phyloP scores from a whole-genome alignment of 2,329 filamentous ascomycete species.

The Zymoseptoria brevis region DNA sequence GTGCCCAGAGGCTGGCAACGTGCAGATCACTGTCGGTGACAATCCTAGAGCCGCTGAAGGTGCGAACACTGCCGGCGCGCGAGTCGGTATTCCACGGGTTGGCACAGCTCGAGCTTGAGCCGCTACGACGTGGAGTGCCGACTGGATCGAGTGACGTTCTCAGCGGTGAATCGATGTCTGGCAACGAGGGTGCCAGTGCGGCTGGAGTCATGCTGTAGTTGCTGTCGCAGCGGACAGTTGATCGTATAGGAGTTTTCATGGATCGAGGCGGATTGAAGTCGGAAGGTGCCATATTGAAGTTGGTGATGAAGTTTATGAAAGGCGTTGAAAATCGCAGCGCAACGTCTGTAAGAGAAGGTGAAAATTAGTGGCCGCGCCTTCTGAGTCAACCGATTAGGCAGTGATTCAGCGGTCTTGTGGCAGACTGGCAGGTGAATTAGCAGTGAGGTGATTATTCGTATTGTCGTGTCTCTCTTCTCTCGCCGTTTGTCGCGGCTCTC shows the following conservation, averaged over 20 bases:
- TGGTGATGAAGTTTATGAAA: neutral
- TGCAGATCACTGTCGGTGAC: neutral
- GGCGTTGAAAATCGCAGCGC: neutral
- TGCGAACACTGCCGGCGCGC: slow-evolving; percentile 1
- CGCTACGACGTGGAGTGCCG: slow-evolving; percentile 16
- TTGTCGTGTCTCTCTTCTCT: neutral
- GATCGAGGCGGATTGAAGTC: neutral
- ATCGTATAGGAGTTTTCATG: neutral
- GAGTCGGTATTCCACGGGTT: slow-evolving; percentile 1
- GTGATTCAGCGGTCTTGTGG: neutral
- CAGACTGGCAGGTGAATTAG: neutral
- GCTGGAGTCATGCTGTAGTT: slow-evolving; percentile 6
- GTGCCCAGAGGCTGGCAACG: slow-evolving; percentile 21
- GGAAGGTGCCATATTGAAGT: neutral
- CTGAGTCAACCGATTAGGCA: neutral
- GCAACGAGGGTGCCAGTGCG: slow-evolving; percentile 9
- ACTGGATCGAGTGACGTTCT: slow-evolving; percentile 14
- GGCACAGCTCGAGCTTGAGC: slow-evolving; percentile 8
- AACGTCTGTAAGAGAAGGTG: neutral
- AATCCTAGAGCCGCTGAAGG: slow-evolving; percentile 1
- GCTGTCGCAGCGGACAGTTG: neutral
- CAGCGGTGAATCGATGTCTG: slow-evolving; percentile 11
- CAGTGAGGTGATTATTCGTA: neutral
- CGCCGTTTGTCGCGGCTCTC: neutral
- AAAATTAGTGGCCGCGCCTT: neutral